Evolutionary conservation across 495 filamentous ascomycete species (phyloP), one percentile per base, ranked within the genome.

Genomic region (Aspergillus olivimuriae): DNA sequence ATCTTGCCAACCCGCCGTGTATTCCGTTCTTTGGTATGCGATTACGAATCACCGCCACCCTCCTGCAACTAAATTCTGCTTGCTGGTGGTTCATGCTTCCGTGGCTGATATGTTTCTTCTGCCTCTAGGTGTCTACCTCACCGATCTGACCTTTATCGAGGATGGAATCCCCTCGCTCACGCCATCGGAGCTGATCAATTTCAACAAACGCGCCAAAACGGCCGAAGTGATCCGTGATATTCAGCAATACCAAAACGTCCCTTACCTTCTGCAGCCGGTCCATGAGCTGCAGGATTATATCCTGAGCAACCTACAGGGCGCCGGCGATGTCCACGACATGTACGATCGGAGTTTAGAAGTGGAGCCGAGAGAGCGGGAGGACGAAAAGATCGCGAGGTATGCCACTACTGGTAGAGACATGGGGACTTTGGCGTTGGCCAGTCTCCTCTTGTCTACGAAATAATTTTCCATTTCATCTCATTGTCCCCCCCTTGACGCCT

Each of bases 221-320:
- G 94, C 92, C 18, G 92, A 95, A 59, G 92, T 97, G 34, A 97
- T 98, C 50, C 86, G 87, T 31, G 91, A 96, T 60, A 96, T 98
- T 46, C 94, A 97, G 65, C 89, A 95, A 61, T 97, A 95, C 58
- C 94, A 98, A 61, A 95, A 94, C 52, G 86, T 92, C 14, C 89
- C 89, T 19, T 98, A 98, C 56, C 82, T 87, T 4, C 73, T 98
- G 30, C 83, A 89, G 61, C 76, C 89, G 0, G 89, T 98, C 7
- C 76, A 80, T 12, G 92, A 97, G 61, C 76, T 98, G 52, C 94
- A 97, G 62, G 90, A 97, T 51, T 97, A 96, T 68, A 96, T 98
- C 44, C 72, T 96, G 45, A 86, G 81, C 56, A 95, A 95, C 62
- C 91, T 98, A 80, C 83, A 91, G 68, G 80, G 80, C 8, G 92